Conservation (phyloP, 441 rosid species). For the Isatis lusitanica region DNA sequence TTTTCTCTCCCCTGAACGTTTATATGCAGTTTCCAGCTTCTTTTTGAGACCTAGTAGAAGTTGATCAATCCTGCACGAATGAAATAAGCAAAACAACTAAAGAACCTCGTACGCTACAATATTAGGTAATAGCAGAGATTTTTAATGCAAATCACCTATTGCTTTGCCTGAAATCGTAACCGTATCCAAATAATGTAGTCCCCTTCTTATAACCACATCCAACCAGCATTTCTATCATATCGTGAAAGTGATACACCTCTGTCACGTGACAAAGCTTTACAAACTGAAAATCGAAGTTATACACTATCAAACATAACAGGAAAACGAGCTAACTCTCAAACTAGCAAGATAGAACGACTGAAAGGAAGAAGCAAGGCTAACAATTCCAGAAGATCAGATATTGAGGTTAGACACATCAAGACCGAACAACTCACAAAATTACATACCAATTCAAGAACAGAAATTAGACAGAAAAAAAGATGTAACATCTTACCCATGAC, state of each 20-base stretch:
- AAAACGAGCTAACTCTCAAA: conserved; percentile 53
- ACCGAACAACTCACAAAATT: background rate
- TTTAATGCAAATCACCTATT: conserved; percentile 50
- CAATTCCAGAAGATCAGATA: background rate
- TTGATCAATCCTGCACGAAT: conserved; percentile 59
- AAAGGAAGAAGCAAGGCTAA: background rate
- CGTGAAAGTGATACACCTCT: conserved; percentile 81
- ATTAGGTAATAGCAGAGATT: background rate
- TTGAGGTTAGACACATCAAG: background rate
- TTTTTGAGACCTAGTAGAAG: conserved; percentile 60
- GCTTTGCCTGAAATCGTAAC: conserved; percentile 94
- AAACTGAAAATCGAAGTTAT: conserved; percentile 45
- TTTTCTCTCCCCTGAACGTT: conserved; percentile 71
- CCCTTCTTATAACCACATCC: conserved; percentile 84
- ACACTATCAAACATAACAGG: conserved; percentile 50
- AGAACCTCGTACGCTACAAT: conserved; percentile 18
- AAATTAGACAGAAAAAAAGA: background rate
- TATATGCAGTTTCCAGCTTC: conserved; percentile 74
- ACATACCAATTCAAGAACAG: background rate
- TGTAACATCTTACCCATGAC: conserved; percentile 52
- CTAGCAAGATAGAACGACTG: conserved; percentile 21
- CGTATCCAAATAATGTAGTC: conserved; percentile 81
- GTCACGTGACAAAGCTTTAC: conserved; percentile 57
- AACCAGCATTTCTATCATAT: conserved; percentile 81
- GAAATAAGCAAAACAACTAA: conserved; percentile 14